phyloP scores from a whole-genome alignment of 2,329 filamentous ascomycete genomes.

The Botrytis squamosa region DNA sequence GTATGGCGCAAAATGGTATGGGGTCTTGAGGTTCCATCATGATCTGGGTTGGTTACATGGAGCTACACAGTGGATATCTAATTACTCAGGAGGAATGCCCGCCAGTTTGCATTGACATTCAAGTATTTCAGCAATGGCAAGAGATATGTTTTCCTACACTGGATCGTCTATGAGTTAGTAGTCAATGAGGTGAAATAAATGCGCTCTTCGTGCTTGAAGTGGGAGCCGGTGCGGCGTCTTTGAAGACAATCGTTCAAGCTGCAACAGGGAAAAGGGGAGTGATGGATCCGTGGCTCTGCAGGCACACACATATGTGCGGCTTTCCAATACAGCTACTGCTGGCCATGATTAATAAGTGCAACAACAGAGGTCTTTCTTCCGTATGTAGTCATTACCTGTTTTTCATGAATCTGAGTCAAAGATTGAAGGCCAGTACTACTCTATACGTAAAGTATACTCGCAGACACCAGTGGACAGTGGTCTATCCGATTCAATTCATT shows the following conservation, averaged over 20 bases:
- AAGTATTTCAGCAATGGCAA: conserved; percentile 10
- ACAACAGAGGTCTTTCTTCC: not conserved
- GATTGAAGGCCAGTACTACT: not conserved
- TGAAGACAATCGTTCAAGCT: not conserved
- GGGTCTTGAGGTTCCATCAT: not conserved
- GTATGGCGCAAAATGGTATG: conserved; percentile 2
- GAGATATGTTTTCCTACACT: not conserved
- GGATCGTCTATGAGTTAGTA: not conserved
- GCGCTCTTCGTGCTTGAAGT: not conserved
- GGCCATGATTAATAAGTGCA: not conserved
- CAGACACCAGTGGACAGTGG: not conserved
- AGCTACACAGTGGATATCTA: not conserved
- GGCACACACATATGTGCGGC: not conserved
- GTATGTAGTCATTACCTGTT: not conserved
- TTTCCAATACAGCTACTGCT: not conserved
- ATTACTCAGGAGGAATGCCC: not conserved
- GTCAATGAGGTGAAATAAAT: not conserved
- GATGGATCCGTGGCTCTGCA: not conserved
- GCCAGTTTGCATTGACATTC: not conserved
- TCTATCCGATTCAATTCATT: not conserved
- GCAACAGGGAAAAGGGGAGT: not conserved
- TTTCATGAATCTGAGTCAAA: not conserved
- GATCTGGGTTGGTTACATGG: conserved; percentile 2
- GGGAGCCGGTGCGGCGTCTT: not conserved
- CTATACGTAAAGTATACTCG: not conserved